phyloP scores from a whole-genome alignment of 2,329 filamentous ascomycete genomes.

The Penicillium capsulatum region DNA sequence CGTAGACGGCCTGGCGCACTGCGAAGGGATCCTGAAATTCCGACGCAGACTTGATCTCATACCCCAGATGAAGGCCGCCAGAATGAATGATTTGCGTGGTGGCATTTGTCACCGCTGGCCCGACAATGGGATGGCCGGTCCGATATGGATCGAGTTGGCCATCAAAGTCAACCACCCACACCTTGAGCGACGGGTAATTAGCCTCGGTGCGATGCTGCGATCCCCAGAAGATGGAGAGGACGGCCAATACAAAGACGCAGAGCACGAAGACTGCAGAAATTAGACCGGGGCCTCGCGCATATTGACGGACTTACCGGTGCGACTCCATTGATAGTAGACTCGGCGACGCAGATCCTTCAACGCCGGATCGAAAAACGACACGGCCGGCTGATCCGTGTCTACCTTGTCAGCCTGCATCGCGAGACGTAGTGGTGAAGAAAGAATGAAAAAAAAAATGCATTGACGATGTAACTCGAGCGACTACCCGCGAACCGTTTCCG shows the following conservation, averaged over 20 bases:
- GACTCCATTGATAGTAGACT: constrained; percentile 23
- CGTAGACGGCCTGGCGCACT: constrained; percentile 57
- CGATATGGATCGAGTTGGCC: constrained; percentile 52
- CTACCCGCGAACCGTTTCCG: no score
- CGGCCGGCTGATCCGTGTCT: constrained; percentile 6
- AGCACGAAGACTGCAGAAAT: constrained; percentile 38
- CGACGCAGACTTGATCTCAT: constrained; percentile 45
- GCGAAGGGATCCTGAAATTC: constrained; percentile 54
- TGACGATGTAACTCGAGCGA: no score
- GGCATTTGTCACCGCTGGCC: constrained; percentile 49
- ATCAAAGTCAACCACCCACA: constrained; percentile 63
- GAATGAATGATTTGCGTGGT: constrained; percentile 44
- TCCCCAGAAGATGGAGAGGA: constrained; percentile 61
- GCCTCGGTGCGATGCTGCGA: constrained; percentile 51
- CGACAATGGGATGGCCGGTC: constrained; percentile 51
- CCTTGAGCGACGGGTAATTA: constrained; percentile 47
- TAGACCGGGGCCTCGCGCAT: no score
- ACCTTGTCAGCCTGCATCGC: neutral
- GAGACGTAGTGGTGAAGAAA: neutral
- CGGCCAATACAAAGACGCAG: constrained; percentile 52
- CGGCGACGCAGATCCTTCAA: constrained; percentile 20
- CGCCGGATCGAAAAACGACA: constrained; percentile 24
- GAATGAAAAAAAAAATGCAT: neutral
- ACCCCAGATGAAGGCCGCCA: constrained; percentile 47
- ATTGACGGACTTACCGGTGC: constrained; percentile 13